phyloP scores from a whole-genome alignment of 305 asterid genomes.

The Caryopteris hybrid region DNA sequence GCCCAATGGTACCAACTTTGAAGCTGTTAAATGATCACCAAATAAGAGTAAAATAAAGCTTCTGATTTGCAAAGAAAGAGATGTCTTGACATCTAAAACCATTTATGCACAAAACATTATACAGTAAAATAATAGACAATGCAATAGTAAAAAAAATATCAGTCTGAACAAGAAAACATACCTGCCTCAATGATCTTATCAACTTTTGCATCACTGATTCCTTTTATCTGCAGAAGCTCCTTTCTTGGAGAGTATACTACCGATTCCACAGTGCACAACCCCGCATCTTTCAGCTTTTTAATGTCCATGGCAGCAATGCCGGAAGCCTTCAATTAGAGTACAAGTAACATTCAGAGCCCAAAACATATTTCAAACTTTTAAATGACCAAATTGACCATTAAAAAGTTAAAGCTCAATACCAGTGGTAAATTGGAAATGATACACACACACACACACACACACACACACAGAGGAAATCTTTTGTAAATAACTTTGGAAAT shows the following conservation, averaged over 20 bases:
- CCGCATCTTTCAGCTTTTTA: constrained; percentile 91
- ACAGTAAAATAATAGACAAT: not conserved
- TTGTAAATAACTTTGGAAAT: too few relatives aligned
- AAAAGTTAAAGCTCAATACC: not conserved
- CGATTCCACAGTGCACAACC: constrained; percentile 89
- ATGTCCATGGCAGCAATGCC: constrained; percentile 86
- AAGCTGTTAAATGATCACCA: constrained; percentile 52
- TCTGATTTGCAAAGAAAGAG: not conserved
- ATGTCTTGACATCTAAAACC: not conserved
- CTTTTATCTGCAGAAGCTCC: constrained; percentile 88
- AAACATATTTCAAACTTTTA: not conserved
- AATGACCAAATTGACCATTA: not conserved
- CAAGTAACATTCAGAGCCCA: constrained; percentile 4
- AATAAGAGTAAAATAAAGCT: not conserved
- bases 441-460: too few relatives aligned
- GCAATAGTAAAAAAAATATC: not conserved
- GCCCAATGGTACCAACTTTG: constrained; percentile 92
- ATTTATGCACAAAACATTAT: not conserved
- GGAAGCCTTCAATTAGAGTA: constrained; percentile 46
- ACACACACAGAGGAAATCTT: too few relatives aligned
- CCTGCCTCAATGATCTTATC: constrained; percentile 98
- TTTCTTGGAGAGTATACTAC: constrained; percentile 91
- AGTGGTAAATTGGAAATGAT: not conserved
- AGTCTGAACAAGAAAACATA: constrained; percentile 32
- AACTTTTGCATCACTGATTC: constrained; percentile 96